phyloP scores from a whole-genome alignment of 108 stramenopile genomes.

The Nitzschia palea region DNA sequence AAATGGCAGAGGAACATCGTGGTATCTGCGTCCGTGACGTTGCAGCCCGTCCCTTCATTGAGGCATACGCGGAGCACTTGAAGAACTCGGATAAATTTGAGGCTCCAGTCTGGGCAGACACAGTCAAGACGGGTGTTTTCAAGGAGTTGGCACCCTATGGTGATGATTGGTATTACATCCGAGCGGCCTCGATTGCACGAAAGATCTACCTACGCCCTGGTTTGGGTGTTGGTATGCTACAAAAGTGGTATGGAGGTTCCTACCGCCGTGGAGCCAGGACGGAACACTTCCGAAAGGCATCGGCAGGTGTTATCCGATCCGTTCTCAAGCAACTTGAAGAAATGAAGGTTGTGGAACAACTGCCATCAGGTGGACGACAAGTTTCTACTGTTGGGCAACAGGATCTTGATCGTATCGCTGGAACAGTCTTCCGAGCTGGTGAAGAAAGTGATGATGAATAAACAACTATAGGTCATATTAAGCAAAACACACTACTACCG shows the following conservation, averaged over 20 bases:
- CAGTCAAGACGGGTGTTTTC: conserved; percentile 96
- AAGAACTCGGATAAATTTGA: conserved; percentile 99
- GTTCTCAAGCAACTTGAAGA: conserved; percentile 93
- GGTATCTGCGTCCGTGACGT: conserved; percentile 96
- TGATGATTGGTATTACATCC: conserved; percentile 99
- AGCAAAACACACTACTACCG: too few relatives aligned
- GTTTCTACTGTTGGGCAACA: conserved; percentile 97
- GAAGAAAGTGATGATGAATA: conserved; percentile 43
- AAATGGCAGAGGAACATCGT: conserved; percentile 79
- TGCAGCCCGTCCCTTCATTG: conserved; percentile 82
- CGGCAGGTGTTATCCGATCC: conserved; percentile 92
- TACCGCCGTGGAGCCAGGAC: conserved; percentile 89
- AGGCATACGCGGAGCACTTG: conserved; percentile 97
- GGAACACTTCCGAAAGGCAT: conserved; percentile 94
- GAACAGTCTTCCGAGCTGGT: conserved; percentile 77
- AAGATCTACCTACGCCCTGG: conserved; percentile 98
- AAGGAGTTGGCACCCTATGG: conserved; percentile 99
- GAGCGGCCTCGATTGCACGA: conserved; percentile 98
- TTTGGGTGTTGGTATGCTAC: conserved; percentile 94
- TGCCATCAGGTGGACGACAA: conserved; percentile 79
- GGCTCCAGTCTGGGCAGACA: conserved; percentile 96
- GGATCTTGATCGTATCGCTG: conserved; percentile 99
- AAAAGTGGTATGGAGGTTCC: conserved; percentile 96
- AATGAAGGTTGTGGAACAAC: conserved; percentile 93
- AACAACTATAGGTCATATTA: neutral